Conservation (phyloP, 441 rosid species). For the Gossypium lobatum region DNA sequence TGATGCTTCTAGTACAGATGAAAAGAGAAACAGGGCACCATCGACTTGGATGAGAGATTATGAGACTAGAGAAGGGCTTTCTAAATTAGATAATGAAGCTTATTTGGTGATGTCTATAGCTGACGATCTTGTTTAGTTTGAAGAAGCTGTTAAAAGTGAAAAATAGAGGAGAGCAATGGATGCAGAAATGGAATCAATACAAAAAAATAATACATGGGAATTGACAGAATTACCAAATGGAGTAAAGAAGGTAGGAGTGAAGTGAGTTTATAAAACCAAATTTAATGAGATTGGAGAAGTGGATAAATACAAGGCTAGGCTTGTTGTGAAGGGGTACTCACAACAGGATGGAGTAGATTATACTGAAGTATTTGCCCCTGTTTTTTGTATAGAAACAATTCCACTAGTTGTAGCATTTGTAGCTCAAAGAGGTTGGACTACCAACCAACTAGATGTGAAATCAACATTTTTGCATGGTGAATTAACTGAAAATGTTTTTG, state of each 20-base stretch:
- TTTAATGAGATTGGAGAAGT: not conserved
- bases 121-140: not conserved
- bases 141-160: not conserved
- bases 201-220: not conserved
- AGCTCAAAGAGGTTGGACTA: not conserved
- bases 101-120: not conserved
- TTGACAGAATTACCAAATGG: not conserved
- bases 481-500: not conserved
- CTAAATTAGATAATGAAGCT: not conserved
- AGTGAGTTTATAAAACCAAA: not conserved
- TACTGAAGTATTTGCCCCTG: not conserved
- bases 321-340: not conserved
- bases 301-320: not conserved
- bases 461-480: not conserved
- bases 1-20: not conserved
- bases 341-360: not conserved
- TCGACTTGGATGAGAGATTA: not conserved
- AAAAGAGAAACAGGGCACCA: not conserved
- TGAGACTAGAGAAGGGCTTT: not conserved
- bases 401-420: not conserved
- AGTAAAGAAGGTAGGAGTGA: not conserved
- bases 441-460: not conserved
- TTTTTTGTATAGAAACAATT: not conserved
- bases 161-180: not conserved
- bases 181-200: not conserved